A percentile compares a stretch with the other conserved stretches of the same genome.
These are phyloP conservation scores for Entomortierella lignicola DNA, from an alignment of 192 early-diverging fungal species.

Conservation along the genomic window DNA sequence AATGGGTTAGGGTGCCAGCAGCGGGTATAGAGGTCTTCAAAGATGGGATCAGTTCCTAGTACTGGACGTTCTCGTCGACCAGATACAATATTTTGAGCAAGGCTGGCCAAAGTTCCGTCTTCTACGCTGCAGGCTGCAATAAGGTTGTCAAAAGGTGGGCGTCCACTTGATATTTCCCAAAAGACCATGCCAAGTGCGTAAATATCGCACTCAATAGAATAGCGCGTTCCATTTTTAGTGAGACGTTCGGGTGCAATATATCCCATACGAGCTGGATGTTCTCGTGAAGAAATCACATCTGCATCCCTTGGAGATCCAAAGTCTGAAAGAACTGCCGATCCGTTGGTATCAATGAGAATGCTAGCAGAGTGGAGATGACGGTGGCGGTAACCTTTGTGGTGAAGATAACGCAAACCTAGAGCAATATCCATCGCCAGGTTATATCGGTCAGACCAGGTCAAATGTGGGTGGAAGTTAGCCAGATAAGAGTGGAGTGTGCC, in stretches of 20 bases:
- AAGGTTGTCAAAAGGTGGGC: slow-evolving; percentile 38
- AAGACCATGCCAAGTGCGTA: slow-evolving; percentile 51
- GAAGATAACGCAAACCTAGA: slow-evolving; percentile 41
- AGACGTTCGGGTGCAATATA: slow-evolving; percentile 50
- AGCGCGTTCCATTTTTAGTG: slow-evolving; percentile 37
- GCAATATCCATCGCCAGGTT: slow-evolving; percentile 53
- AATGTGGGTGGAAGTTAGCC: slow-evolving; percentile 37
- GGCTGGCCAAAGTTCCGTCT: slow-evolving; percentile 23
- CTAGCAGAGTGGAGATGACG: slow-evolving; percentile 49
- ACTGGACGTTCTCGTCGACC: slow-evolving; percentile 38
- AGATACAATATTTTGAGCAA: slow-evolving; percentile 44
- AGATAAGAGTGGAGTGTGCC: slow-evolving; percentile 48
- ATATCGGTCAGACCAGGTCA: slow-evolving; percentile 54
- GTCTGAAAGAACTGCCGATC: slow-evolving; percentile 45
- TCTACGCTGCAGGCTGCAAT: slow-evolving; percentile 20
- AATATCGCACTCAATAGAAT: slow-evolving; percentile 51
- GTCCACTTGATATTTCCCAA: slow-evolving; percentile 48
- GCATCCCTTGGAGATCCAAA: slow-evolving; percentile 42
- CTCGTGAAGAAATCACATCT: slow-evolving; percentile 46
- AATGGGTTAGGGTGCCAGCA: slow-evolving; percentile 41
- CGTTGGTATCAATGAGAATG: slow-evolving; percentile 47
- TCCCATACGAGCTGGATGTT: slow-evolving; percentile 44
- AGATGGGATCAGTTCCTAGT: slow-evolving; percentile 43
- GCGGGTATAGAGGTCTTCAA: slow-evolving; percentile 50
- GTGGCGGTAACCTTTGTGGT: slow-evolving; percentile 52